These are phyloP conservation scores for Excoecaria cochinchinensis DNA, from an alignment of 345 rosid genomes.

Conservation along the genomic window DNA sequence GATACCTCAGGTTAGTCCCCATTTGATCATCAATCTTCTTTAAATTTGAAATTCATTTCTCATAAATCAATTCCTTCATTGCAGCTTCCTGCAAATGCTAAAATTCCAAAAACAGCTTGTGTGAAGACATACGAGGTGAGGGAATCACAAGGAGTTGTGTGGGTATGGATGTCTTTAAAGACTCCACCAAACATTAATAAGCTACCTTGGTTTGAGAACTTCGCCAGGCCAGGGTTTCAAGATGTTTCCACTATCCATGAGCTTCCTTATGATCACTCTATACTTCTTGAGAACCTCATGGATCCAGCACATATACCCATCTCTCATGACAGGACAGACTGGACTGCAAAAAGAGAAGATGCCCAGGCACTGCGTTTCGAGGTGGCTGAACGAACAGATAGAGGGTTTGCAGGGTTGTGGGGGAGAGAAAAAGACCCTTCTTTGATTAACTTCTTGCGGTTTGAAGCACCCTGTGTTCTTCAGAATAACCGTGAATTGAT, in stretches of 20 bases:
- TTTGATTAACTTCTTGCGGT: constrained; percentile 52
- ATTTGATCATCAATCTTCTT: background rate
- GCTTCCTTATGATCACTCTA: constrained; percentile 94
- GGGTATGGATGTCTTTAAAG: constrained; percentile 92
- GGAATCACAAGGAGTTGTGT: constrained; percentile 88
- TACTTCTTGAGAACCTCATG: constrained; percentile 94
- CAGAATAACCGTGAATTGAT: constrained; percentile 63
- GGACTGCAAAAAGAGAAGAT: constrained; percentile 81
- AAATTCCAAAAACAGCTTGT: constrained; percentile 83
- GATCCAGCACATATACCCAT: constrained; percentile 96
- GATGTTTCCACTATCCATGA: constrained; percentile 75
- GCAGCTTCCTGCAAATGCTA: constrained; percentile 76
- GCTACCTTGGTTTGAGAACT: constrained; percentile 90
- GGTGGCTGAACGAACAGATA: constrained; percentile 64
- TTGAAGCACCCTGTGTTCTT: constrained; percentile 82
- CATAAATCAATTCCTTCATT: constrained; percentile 4
- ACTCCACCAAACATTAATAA: constrained; percentile 60
- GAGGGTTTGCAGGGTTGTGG: constrained; percentile 94
- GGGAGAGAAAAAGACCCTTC: constrained; percentile 62
- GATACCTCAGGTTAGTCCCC: constrained; percentile 79
- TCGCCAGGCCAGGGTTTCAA: constrained; percentile 69
- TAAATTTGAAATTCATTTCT: background rate
- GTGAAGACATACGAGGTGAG: constrained; percentile 60
- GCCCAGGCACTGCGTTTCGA: constrained; percentile 74
- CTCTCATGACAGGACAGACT: constrained; percentile 89